These are phyloP conservation scores for Talaromyces amestolkiae DNA, from an alignment of 2,329 filamentous ascomycete species.

Conservation along the genomic window DNA sequence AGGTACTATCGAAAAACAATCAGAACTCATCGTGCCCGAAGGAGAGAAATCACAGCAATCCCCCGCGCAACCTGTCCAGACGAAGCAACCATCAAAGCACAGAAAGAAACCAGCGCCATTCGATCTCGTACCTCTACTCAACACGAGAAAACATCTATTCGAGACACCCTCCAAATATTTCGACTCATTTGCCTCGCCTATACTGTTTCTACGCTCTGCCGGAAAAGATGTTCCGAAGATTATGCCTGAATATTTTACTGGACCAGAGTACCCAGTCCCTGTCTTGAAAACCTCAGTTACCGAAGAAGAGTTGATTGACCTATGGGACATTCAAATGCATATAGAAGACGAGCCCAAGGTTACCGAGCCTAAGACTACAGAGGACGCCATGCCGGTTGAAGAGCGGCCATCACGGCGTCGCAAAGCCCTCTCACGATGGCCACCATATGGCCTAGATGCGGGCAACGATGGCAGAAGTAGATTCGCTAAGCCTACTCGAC, in stretches of 20 bases:
- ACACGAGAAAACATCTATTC: slow-evolving; percentile 39
- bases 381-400: not conserved
- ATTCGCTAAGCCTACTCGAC: slow-evolving; percentile 23
- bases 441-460: slow-evolving; percentile 39
- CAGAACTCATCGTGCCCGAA: not conserved
- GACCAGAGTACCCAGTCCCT: slow-evolving; percentile 35
- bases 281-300: slow-evolving; percentile 24
- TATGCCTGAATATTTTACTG: slow-evolving; percentile 36
- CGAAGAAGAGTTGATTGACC: slow-evolving; percentile 12
- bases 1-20: slow-evolving; percentile 6
- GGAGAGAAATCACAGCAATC: slow-evolving; percentile 10
- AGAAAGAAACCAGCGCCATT: slow-evolving; percentile 22
- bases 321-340: slow-evolving; percentile 20
- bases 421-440: slow-evolving; percentile 41
- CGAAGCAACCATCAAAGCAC: slow-evolving; percentile 20
- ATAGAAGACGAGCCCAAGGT: not conserved
- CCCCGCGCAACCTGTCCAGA: slow-evolving; percentile 14
- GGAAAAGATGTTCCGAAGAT: slow-evolving; percentile 38
- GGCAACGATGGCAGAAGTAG: slow-evolving; percentile 24
- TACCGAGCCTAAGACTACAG: not conserved
- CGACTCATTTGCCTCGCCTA: slow-evolving; percentile 45
- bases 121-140: slow-evolving; percentile 37
- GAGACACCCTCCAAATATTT: slow-evolving; percentile 40
- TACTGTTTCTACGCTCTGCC: slow-evolving; percentile 43
- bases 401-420: slow-evolving; percentile 29